These are phyloP conservation scores for Trichoderma reesei DNA, from an alignment of 495 filamentous ascomycete genomes.

Conservation along the genomic window DNA sequence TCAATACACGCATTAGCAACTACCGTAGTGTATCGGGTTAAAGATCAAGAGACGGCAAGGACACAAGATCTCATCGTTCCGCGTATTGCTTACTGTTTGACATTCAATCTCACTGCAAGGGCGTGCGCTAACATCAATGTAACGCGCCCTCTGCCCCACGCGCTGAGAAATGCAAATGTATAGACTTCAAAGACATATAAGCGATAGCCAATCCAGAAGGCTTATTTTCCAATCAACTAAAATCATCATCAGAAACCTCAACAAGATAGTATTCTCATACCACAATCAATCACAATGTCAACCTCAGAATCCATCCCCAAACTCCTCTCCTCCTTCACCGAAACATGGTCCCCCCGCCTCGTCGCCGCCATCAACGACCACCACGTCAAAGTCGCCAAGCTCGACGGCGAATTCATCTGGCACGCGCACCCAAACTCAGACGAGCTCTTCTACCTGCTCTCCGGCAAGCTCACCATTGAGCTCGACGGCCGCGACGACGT, in stretches of 20 bases:
- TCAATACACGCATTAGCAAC: no score
- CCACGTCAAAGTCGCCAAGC: constrained; percentile 28
- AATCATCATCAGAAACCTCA: not conserved
- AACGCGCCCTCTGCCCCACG: not conserved
- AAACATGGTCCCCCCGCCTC: constrained; percentile 16
- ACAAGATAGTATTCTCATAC: no score
- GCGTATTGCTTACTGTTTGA: no score
- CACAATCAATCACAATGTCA: not conserved
- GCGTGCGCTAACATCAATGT: not conserved
- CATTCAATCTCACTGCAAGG: not conserved
- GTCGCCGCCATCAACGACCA: constrained; percentile 20
- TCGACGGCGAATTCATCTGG: constrained; percentile 28
- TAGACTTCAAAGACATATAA: not conserved
- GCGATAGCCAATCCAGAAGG: not conserved
- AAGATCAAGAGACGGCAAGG: no score
- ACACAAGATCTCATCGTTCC: no score
- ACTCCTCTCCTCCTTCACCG: constrained; percentile 7
- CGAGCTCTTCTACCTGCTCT: constrained; percentile 28
- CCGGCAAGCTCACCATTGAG: constrained; percentile 20
- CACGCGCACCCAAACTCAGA: constrained; percentile 30
- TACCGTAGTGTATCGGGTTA: no score
- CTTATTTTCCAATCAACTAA: not conserved
- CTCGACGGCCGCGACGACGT: constrained; percentile 16
- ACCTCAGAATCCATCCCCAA: constrained; percentile 8
- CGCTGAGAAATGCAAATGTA: not conserved